Evolutionary conservation across 2,329 filamentous ascomycete genomes (phyloP).

Genomic region (Coniochaeta sp.): DNA sequence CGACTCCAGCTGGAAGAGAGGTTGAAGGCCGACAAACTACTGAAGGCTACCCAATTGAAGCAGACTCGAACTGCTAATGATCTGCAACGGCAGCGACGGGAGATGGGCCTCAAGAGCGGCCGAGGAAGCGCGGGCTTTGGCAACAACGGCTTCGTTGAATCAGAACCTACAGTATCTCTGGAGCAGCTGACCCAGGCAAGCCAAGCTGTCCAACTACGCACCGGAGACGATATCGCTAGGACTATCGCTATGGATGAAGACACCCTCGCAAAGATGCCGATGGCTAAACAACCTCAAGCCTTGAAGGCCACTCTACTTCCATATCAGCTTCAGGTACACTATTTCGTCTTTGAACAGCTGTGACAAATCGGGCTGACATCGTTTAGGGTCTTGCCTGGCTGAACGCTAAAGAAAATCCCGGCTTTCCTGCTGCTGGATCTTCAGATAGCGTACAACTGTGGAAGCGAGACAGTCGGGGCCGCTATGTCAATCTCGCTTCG

Average conservation of each 20-base stretch:
- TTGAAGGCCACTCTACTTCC: conserved; percentile 65
- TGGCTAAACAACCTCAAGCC: conserved; percentile 58
- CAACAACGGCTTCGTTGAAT: conserved; percentile 11
- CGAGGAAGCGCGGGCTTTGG: conserved; percentile 30
- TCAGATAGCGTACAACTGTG: conserved; percentile 68
- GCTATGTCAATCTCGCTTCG: conserved; percentile 63
- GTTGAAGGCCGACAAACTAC: conserved; percentile 59
- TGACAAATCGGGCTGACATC: conserved; percentile 8
- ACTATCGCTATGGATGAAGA: conserved; percentile 65
- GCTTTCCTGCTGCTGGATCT: conserved; percentile 51
- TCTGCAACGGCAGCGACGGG: conserved; percentile 33
- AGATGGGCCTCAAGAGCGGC: conserved; percentile 29
- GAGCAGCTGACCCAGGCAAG: conserved; percentile 59
- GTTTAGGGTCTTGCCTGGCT: conserved; percentile 72
- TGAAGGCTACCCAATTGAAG: conserved; percentile 50
- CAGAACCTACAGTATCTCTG: background rate
- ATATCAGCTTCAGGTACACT: conserved; percentile 58
- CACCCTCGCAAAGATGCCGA: conserved; percentile 62
- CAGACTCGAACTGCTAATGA: conserved; percentile 47
- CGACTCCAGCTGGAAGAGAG: conserved; percentile 48
- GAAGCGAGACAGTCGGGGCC: conserved; percentile 44
- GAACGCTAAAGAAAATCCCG: conserved; percentile 64
- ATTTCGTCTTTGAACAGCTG: conserved; percentile 17
- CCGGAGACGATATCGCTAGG: conserved; percentile 58
- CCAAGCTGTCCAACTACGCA: conserved; percentile 59